Conservation (phyloP, 2,329 filamentous ascomycete genomes). For the Nectriaceae sp. region DNA sequence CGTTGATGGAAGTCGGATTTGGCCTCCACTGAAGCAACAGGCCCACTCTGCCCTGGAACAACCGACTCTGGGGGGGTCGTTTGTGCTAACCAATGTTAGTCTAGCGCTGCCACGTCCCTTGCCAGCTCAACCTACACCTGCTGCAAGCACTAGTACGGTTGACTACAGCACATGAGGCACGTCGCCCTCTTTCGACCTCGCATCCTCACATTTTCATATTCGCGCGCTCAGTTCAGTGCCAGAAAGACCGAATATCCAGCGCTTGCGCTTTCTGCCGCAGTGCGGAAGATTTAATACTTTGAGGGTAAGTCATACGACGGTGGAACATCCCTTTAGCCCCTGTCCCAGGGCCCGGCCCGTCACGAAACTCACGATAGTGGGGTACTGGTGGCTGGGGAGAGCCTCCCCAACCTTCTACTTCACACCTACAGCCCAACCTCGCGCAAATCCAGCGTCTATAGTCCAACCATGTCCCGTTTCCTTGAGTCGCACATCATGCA, state of each 20-base stretch:
- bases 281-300: no score
- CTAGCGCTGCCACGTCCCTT: constrained; percentile 1
- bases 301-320: no score
- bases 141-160: no score
- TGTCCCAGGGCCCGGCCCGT: constrained; percentile 10
- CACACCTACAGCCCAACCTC: constrained; percentile 29
- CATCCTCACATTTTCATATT: neutral
- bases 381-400: constrained; percentile 26
- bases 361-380: constrained; percentile 12
- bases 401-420: constrained; percentile 23
- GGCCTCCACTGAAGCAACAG: no score
- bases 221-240: no score
- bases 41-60: no score
- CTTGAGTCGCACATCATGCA: constrained; percentile 31
- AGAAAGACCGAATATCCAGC: no score
- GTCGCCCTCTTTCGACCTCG: neutral
- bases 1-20: no score
- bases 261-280: no score
- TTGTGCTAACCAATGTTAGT: neutral
- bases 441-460: constrained; percentile 13
- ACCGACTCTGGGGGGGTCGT: no score
- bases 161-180: neutral
- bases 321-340: no score
- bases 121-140: neutral
- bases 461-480: constrained; percentile 36